phyloP scores from a whole-genome alignment of 306 rosid genomes.

The Prosopis cineraria region DNA sequence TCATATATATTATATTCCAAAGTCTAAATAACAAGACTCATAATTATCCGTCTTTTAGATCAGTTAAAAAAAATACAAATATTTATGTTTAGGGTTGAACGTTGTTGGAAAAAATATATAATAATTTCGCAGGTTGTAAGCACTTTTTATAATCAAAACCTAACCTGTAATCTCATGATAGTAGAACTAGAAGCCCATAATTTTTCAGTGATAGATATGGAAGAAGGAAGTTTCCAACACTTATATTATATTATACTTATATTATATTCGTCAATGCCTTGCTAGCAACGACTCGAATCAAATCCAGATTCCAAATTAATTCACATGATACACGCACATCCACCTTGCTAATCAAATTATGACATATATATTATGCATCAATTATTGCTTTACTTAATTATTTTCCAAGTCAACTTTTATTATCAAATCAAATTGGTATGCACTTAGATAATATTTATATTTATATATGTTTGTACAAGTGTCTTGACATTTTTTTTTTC shows the following conservation, averaged over 20 bases:
- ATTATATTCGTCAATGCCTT: background rate
- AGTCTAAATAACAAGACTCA: background rate
- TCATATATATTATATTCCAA: background rate
- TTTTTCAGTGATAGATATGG: background rate
- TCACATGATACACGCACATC: background rate
- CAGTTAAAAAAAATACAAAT: background rate
- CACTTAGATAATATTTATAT: background rate
- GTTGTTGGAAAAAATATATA: background rate
- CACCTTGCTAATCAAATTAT: background rate
- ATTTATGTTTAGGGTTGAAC: background rate
- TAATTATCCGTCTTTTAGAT: background rate
- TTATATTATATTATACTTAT: no score
- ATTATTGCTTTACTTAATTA: background rate
- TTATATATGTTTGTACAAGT: background rate
- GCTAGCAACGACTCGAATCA: background rate
- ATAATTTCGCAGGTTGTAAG: no score
- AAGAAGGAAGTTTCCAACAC: background rate
- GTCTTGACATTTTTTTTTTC: background rate
- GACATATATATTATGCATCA: background rate
- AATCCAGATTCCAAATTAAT: background rate
- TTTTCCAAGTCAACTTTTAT: background rate
- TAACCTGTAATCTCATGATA: background rate
- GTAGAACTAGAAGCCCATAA: background rate
- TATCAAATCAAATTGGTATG: background rate
- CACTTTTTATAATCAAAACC: background rate